phyloP scores from a whole-genome alignment of 1,139 yeast genomes.

The Nakaseomyces nivariensis region DNA sequence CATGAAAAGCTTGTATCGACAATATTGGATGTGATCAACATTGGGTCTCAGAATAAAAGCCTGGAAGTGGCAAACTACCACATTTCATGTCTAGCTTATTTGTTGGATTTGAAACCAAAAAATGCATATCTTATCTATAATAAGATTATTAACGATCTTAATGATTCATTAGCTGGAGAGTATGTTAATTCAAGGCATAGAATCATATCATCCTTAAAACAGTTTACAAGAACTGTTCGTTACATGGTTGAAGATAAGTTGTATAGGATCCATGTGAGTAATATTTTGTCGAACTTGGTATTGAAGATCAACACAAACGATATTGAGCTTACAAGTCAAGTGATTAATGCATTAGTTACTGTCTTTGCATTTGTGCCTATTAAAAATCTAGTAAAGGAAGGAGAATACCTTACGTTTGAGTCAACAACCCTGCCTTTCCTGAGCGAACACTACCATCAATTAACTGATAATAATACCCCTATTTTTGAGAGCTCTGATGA shows the following conservation, averaged over 20 bases:
- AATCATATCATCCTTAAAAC: conserved; percentile 61
- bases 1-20: conserved; percentile 36
- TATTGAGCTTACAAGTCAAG: conserved; percentile 57
- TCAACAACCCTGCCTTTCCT: conserved; percentile 42
- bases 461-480: conserved; percentile 31
- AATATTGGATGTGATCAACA: conserved; percentile 49
- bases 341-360: conserved; percentile 62
- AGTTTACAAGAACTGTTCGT: conserved; percentile 56
- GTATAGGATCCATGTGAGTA: conserved; percentile 69
- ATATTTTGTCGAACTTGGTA: conserved; percentile 57
- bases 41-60: conserved; percentile 75
- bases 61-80: conserved; percentile 50
- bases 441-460: conserved; percentile 45
- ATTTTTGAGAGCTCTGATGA: conserved; percentile 34
- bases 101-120: conserved; percentile 55
- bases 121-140: conserved; percentile 44
- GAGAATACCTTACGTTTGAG: conserved; percentile 49
- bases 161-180: conserved; percentile 67
- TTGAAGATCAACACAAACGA: conserved; percentile 91
- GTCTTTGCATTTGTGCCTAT: conserved; percentile 73
- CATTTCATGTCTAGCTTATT: conserved; percentile 48
- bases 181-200: conserved; percentile 80
- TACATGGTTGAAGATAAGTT: conserved; percentile 56
- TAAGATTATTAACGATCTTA: conserved; percentile 58
- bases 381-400: conserved; percentile 36